Conservation (phyloP, 352 stramenopile genomes). For the Phytophthora cactorum region DNA sequence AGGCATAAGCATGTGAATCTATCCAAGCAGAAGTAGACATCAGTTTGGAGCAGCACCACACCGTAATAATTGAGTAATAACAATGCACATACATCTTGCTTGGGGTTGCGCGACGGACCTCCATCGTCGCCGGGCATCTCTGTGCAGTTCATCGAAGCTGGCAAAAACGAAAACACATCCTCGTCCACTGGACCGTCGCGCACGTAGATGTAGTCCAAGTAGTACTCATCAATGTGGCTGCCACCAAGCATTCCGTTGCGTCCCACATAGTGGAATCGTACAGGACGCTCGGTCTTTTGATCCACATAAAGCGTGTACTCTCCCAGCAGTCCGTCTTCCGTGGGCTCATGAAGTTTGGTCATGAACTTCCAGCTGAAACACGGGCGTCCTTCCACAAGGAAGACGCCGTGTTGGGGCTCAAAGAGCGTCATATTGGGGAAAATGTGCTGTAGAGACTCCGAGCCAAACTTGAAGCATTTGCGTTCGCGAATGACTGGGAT, state of each 20-base stretch:
- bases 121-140: conserved; percentile 55
- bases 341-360: conserved; percentile 60
- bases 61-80: background rate
- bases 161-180: conserved; percentile 72
- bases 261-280: conserved; percentile 88
- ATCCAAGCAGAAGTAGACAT: conserved; percentile 13
- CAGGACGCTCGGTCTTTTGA: conserved; percentile 69
- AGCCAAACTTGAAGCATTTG: conserved; percentile 73
- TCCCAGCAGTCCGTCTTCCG: conserved; percentile 69
- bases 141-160: conserved; percentile 86
- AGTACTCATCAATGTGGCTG: conserved; percentile 93
- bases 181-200: conserved; percentile 68
- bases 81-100: conserved; percentile 60
- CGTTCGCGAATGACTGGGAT: conserved; percentile 79
- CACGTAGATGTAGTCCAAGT: conserved; percentile 89
- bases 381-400: conserved; percentile 67
- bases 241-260: conserved; percentile 86
- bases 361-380: conserved; percentile 88
- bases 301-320: conserved; percentile 91
- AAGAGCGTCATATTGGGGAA: conserved; percentile 88
- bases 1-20: conserved; percentile 87
- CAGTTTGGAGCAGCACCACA: conserved; percentile 8
- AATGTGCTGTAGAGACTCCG: conserved; percentile 74
- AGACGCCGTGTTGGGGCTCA: conserved; percentile 84
- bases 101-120: conserved; percentile 58